These are phyloP conservation scores for Exophiala bonariae DNA, from an alignment of 2,329 filamentous ascomycete species.

Conservation along the genomic window DNA sequence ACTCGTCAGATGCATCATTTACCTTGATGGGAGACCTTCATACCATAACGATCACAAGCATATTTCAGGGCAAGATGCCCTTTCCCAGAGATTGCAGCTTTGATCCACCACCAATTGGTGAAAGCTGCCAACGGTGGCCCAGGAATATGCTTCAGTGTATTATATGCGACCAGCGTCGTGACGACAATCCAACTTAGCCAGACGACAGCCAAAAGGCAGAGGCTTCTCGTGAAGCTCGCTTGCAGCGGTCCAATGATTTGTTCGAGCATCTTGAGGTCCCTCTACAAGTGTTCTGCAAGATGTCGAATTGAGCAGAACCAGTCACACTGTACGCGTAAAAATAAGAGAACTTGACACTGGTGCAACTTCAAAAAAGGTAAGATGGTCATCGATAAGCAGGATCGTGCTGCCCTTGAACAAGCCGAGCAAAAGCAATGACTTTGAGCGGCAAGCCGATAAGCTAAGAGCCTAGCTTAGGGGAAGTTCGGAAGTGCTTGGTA, in stretches of 20 bases:
- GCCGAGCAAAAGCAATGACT: no score
- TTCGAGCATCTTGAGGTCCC: conserved; percentile 4
- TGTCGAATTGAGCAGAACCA: no score
- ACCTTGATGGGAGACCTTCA: not conserved
- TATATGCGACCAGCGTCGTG: conserved; percentile 6
- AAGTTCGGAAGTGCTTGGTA: no score
- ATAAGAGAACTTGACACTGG: no score
- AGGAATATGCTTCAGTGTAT: conserved; percentile 12
- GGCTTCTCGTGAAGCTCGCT: conserved; percentile 3
- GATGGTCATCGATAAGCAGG: no score
- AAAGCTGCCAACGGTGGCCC: conserved; percentile 15
- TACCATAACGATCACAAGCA: conserved; percentile 14
- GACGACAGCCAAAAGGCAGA: conserved; percentile 2
- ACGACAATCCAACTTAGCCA: conserved; percentile 4
- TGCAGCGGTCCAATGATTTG: conserved; percentile 5
- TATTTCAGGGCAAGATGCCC: conserved; percentile 12
- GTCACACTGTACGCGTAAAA: no score
- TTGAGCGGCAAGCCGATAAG: no score
- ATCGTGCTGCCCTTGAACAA: no score
- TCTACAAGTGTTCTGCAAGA: not conserved
- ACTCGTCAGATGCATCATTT: not conserved
- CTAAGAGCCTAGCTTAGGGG: no score
- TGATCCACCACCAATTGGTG: conserved; percentile 19
- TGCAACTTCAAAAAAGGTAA: no score
- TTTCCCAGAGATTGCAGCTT: conserved; percentile 10